Conservation (phyloP, 306 rosid species). For the barrel medic (Medicago truncatula) region MtrunA17r5.0-ANR NC_053042.1:5979501-5980000, state of each 20-base stretch:
- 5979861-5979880: not conserved
- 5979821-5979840: not conserved
- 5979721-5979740: not conserved
- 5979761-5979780: not conserved
- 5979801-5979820: not conserved
- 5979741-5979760: not conserved
- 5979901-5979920: not conserved
- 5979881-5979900: not conserved
- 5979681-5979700: not conserved
- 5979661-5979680: not conserved
- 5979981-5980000: conserved; percentile 5
- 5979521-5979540: not conserved
- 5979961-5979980: not conserved
- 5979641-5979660: not conserved
- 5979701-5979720: not conserved
- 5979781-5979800: not conserved
- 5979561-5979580: conserved; percentile 28
- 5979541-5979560: not conserved
- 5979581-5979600: conserved; percentile 22
- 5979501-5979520: not conserved
- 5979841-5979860: not conserved
- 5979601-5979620: not conserved
- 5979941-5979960: not conserved
- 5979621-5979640: not conserved
- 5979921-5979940: not conserved